Evolutionary conservation across 257 asterid species (phyloP), one percentile per base, ranked within the genome.

Genomic region (Ophiorrhiza pumila): DNA sequence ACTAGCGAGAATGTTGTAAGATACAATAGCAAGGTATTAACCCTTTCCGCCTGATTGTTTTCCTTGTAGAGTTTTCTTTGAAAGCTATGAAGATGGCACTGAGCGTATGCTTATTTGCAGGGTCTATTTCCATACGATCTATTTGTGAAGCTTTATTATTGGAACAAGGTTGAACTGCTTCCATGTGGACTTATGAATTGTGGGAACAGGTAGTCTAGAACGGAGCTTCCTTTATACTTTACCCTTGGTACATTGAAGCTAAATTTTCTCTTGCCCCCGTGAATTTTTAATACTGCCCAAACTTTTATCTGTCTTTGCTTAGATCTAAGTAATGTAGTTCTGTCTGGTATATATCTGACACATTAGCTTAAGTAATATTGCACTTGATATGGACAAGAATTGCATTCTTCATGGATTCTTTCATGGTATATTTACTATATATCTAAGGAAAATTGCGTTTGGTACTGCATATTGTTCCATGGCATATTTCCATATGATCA

Each of bases 161-260:
- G 90, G 87, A 90, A 84, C 71, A 79, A 83, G 84, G 76, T 85
- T 58, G 96, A 84, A 57, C 71, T 92, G 66, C 82, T 71, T 67
- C 97, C 97, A 17, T 60, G 82, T 79, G 97, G 97, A 71, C 90
- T 92, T 63, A 72, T 77, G 71, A 92, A 92, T 79, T 87, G 92
- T 85, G 97, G 97, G 68, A 92, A 92, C 85, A 92, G 97, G 97
- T 92, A 85, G 41, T 57, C 53, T 73, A 65, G 59, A 65, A 50
- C 67, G 52, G 25, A 75, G n/a, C 35, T 70, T 58, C 49, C 72
- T 60, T 65, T 34, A 61, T 68, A 39, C 46, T 75, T 59, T 57
- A 35, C 25, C 7, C 10, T 50, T n/a, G 47, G 29, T 29, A 42
- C 50, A 35, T 6, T 47, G 8, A 6, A 35, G 31, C 73, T 66